Base-by-base conservation (phyloP, 2,329 filamentous ascomycete genomes). In the Neofusicoccum parvum region DNA sequence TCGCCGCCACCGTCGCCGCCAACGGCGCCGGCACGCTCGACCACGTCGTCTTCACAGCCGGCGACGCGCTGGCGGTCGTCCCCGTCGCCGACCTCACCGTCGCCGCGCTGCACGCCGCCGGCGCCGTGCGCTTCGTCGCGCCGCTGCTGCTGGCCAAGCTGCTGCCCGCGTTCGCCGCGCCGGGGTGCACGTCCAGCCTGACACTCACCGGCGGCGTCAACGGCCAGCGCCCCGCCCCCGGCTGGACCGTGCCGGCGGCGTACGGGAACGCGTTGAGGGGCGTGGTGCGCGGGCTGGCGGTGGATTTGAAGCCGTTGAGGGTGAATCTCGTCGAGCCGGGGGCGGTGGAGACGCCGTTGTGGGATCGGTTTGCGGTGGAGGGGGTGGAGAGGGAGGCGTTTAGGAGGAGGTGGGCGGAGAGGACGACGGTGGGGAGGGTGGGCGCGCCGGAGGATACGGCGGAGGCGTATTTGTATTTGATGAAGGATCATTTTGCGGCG, bases 311-410 rank as follows among this genome's bases (percentile, higher is more conserved):
- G 67, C 89, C 89, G 0, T 75, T 90, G 12, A 78, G 89, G 2
- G 87, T 90, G 23, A 91, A 91, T 71, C 71, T 83, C 0, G 85
- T 91, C 1, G 79, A 76, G 62, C 87, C 87, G 0, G 89, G 88
- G 0, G 77, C 80, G 0, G 79, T 82, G 36, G 73, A 80, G 50
- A 83, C 81, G 12, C 76, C 78, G 67, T 66, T 82, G 5, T 83
- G 80, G 80, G 67, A 65, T 32, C 70, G 72, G 46, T 67, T 75
- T 46, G 34, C 45, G 17, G 48, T 0, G 34, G 48, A 14, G 2
- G 15, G 0, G 34, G 48, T 14, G 2, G 23, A 12, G 2, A 48
- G 46, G 34, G 45, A 62, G 34, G 15, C n/a, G 27, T 27, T 62
- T 34, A 64, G 59, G 2, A 69, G 72, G 66, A 74, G 73, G 58